Evolutionary conservation across 164 flowering plant species (phyloP), one percentile per base, ranked within the genome.

Genomic region (Malania oleifera): DNA sequence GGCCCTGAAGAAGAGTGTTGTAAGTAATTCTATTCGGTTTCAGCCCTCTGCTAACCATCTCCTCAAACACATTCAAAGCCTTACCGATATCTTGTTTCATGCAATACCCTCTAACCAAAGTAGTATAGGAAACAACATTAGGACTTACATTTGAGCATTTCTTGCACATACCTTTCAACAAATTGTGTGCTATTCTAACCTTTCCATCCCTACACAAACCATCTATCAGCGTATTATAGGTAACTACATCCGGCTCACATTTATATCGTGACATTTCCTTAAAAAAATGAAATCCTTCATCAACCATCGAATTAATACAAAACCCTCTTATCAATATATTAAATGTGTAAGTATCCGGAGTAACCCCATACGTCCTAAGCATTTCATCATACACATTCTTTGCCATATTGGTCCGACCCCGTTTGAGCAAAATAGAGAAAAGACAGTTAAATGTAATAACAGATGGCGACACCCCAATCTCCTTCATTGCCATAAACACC

Each of bases 41-140:
- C 29, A 86, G 29, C 18, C 84, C 91, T 46, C 52, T 43, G 50
- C 40, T 38, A 12, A 70, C 38, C 89, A 85, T 87, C 70, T 87
- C 96, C 20, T 73, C 75, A 12, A 77, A 81, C 50, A 86, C 70
- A 45, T 27, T 60, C 71, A 85, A 57, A 25, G 91, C 96, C 52
- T 77, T 73, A 15, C 64, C 69, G 23, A 82, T 69, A 51, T 73
- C 74, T 39, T 59, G 72, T 52, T 79, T 87, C 75, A 65, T 72
- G 63, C 97, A 90, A 57, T 75, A 86, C 38, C 89, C 95, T 75
- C 91, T 77, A 37, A 90, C 73, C 87, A 87, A 77, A 61, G 95
- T 81, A 0, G 95, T 90, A 50, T 84, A 87, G 44, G 84, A 82
- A 64, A 87, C 84, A 43, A 87, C 84, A 67, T 82, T 82, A 11